Percentiles rank a stretch among this genome's conserved stretches.
Conservation (phyloP, 2,329 filamentous ascomycete species). For the Calonectria pseudoreteaudii region DNA sequence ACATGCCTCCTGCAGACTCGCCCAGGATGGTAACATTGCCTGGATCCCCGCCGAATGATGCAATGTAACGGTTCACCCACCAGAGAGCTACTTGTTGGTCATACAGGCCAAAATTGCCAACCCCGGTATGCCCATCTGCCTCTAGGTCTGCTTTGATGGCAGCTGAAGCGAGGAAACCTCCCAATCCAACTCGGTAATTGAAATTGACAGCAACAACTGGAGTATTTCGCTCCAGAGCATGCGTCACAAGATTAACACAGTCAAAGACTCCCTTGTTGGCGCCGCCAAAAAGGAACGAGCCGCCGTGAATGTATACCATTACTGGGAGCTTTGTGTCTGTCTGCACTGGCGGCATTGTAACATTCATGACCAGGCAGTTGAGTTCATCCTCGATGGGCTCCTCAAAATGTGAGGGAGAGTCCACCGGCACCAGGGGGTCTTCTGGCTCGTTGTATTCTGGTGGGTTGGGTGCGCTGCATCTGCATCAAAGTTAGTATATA, state of each 20-base stretch:
- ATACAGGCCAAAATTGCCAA: slow-evolving; percentile 25
- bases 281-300: slow-evolving; percentile 28
- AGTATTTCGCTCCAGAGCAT: slow-evolving; percentile 12
- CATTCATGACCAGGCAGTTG: slow-evolving; percentile 29
- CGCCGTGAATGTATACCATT: slow-evolving; percentile 31
- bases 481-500: background rate
- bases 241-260: slow-evolving; percentile 23
- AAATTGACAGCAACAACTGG: slow-evolving; percentile 22
- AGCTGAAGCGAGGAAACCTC: slow-evolving; percentile 21
- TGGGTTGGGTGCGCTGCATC: slow-evolving; percentile 29
- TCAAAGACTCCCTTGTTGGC: slow-evolving; percentile 24
- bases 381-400: slow-evolving; percentile 25
- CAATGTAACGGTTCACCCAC: slow-evolving; percentile 26
- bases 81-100: slow-evolving; percentile 26
- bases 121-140: slow-evolving; percentile 12
- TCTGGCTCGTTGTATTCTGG: slow-evolving; percentile 24
- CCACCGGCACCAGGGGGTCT: slow-evolving; percentile 16
- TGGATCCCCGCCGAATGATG: slow-evolving; percentile 24
- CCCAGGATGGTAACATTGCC: slow-evolving; percentile 28
- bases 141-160: slow-evolving; percentile 22
- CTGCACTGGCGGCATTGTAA: slow-evolving; percentile 4
- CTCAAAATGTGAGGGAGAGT: slow-evolving; percentile 20
- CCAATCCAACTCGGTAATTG: slow-evolving; percentile 26
- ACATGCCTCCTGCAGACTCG: slow-evolving; percentile 25
- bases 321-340: background rate